Evolutionary conservation across 2,329 filamentous ascomycete species (phyloP).

Genomic region (Onygenales sp.): DNA sequence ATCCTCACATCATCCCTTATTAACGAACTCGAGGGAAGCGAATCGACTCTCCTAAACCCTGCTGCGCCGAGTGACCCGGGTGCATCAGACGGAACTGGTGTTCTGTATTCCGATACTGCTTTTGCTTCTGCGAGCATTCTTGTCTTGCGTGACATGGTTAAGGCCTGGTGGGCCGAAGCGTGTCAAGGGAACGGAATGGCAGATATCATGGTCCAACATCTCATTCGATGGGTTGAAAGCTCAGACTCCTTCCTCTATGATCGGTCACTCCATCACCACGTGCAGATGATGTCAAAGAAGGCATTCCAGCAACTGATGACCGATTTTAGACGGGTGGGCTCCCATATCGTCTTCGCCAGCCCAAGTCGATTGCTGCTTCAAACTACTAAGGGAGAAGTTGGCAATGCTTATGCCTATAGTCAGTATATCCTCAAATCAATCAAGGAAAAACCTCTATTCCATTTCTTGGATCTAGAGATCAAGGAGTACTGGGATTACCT

Average conservation of each 20-base stretch:
- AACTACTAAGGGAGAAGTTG: slow-evolving; percentile 92
- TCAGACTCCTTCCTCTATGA: slow-evolving; percentile 94
- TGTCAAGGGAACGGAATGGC: slow-evolving; percentile 87
- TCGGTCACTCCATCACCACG: slow-evolving; percentile 86
- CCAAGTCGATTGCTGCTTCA: slow-evolving; percentile 83
- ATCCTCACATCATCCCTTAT: slow-evolving; percentile 93
- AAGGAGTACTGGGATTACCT: slow-evolving; percentile 99
- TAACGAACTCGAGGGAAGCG: slow-evolving; percentile 87
- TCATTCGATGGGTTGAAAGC: slow-evolving; percentile 94
- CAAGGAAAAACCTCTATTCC: slow-evolving; percentile 87
- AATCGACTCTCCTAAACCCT: slow-evolving; percentile 78
- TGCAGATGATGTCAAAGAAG: slow-evolving; percentile 97
- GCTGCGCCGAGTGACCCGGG: slow-evolving; percentile 51
- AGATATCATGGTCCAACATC: slow-evolving; percentile 92
- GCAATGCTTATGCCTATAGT: slow-evolving; percentile 92
- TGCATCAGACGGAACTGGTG: slow-evolving; percentile 53
- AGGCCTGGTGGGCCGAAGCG: slow-evolving; percentile 95
- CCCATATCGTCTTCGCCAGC: slow-evolving; percentile 90
- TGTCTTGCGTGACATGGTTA: slow-evolving; percentile 95
- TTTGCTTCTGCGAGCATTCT: slow-evolving; percentile 87
- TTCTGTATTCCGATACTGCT: slow-evolving; percentile 74
- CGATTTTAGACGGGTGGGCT: slow-evolving; percentile 90
- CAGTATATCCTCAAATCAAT: slow-evolving; percentile 98
- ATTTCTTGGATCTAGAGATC: slow-evolving; percentile 94
- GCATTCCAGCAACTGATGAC: slow-evolving; percentile 95